Evolutionary conservation across 2,329 filamentous ascomycete genomes (phyloP), one percentile per base, ranked within the genome.

Genomic region (Hymenoscyphus repandus): DNA sequence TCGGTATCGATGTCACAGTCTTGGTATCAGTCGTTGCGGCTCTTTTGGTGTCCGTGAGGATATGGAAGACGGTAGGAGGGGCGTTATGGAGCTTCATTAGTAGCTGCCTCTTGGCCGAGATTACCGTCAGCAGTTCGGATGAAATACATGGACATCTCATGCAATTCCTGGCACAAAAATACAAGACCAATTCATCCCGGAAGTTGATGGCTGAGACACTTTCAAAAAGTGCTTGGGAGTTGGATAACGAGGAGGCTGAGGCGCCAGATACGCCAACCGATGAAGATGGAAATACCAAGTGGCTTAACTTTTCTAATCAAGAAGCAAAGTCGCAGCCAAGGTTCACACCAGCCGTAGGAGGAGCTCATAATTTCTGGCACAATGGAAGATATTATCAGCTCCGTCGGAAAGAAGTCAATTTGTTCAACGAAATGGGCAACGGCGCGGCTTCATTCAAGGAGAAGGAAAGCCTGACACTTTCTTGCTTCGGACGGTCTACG

Each of bases 311-410:
- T 64, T 78, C 78, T 3, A 78, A 76, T 54, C 76, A 80, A 53
- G 75, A 78, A 54, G 75, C 76, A 10, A 74, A 73, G 63, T 69
- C 72, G 33, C 70, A 71, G 7, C 77, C 78, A 15, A 67, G 68
- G 22, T 88, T 85, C 67, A 88, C 84, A 0, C 86, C 86, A 0
- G 78, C 80, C 0, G 79, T 82, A 48, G 86, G 85, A 9, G 86
- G 85, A 9, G 77, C 70, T 4, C 83, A 88, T 64, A 80, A 78
- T 61, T 88, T 90, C 67, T 84, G 80, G 77, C 88, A 82, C 66
- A 75, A 74, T 40, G 73, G 77, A 5, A 73, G 73, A 3, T 67
- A 82, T 1, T 70, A 89, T 32, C 69, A 80, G 37, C 83, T 86
- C 59, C 75, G 82, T 6, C 66, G 66, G 7, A 69, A 75, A 55